phyloP scores from a whole-genome alignment of 2,329 filamentous ascomycete species.

The Xylaria sp. region DNA sequence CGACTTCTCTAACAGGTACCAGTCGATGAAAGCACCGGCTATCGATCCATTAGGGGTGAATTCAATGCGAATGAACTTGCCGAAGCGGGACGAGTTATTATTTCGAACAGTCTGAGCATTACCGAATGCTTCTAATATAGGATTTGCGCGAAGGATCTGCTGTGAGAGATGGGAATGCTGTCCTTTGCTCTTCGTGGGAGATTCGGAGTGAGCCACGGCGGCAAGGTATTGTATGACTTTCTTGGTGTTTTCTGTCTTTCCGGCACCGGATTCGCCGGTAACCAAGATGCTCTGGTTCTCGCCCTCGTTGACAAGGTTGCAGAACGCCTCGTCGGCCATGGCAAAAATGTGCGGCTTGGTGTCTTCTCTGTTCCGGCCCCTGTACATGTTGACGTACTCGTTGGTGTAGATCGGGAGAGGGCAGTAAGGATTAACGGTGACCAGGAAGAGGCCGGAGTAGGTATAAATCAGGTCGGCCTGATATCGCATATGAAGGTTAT shows the following conservation, averaged over 20 bases:
- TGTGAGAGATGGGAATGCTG: slow-evolving; percentile 83
- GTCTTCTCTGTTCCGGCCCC: slow-evolving; percentile 82
- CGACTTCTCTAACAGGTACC: slow-evolving; percentile 98
- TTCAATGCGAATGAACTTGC: slow-evolving; percentile 97
- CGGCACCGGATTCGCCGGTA: slow-evolving; percentile 94
- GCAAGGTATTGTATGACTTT: slow-evolving; percentile 99
- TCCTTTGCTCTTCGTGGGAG: slow-evolving; percentile 55
- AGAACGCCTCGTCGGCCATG: slow-evolving; percentile 93
- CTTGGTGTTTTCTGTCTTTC: slow-evolving; percentile 98
- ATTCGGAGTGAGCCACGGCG: slow-evolving; percentile 82
- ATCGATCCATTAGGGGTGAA: slow-evolving; percentile 86
- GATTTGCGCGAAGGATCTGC: slow-evolving; percentile 92
- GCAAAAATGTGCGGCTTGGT: slow-evolving; percentile 97
- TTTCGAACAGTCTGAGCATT: slow-evolving; percentile 97
- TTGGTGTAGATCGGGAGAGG: slow-evolving; percentile 90
- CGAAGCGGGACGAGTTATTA: slow-evolving; percentile 96
- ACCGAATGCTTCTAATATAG: slow-evolving; percentile 94
- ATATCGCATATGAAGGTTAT: slow-evolving; percentile 93
- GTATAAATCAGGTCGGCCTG: slow-evolving; percentile 96
- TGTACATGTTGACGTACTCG: slow-evolving; percentile 98
- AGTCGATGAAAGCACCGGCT: slow-evolving; percentile 93
- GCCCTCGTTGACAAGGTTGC: slow-evolving; percentile 90
- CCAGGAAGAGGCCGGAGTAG: slow-evolving; percentile 93
- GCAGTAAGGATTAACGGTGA: slow-evolving; percentile 96
- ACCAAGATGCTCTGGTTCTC: slow-evolving; percentile 97